A percentile compares a stretch with the other conserved stretches of the same genome.
Evolutionary conservation across 163 green algal genomes (phyloP).

Genomic region (Volvox carteri): DNA sequence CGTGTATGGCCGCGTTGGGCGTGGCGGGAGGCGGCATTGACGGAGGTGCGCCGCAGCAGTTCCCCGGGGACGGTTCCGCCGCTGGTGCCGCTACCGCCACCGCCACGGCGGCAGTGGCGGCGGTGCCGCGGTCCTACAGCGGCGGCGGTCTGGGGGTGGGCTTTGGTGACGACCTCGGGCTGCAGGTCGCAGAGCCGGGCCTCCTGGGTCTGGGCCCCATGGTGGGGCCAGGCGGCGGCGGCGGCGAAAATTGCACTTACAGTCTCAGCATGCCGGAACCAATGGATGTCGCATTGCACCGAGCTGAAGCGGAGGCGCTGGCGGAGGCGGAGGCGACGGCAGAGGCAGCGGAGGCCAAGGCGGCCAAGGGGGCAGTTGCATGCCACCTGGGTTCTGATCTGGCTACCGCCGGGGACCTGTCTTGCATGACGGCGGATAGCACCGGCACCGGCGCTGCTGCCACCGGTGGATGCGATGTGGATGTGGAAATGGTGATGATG

Average conservation of each 20-base stretch:
- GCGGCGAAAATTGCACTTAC: background rate
- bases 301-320: constrained; percentile 10
- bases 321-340: background rate
- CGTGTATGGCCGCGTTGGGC: background rate
- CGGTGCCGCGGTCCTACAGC: background rate
- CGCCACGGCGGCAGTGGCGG: too few species aligned
- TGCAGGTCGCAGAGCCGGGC: background rate
- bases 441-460: background rate
- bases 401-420: too few species aligned
- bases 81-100: too few species aligned
- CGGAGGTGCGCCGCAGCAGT: background rate
- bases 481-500: too few species aligned
- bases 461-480: background rate
- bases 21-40: background rate
- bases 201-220: background rate
- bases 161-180: background rate
- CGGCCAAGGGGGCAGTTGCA: background rate
- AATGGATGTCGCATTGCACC: background rate
- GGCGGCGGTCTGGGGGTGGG: background rate
- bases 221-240: background rate
- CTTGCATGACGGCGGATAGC: too few species aligned
- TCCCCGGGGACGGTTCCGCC: too few species aligned
- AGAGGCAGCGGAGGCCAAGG: background rate
- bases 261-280: constrained; percentile 25
- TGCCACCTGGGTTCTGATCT: background rate